Percentiles rank a stretch among this genome's conserved stretches.
Evolutionary conservation across 306 rosid genomes (phyloP).

Genomic region (Begonia loranthoides): DNA sequence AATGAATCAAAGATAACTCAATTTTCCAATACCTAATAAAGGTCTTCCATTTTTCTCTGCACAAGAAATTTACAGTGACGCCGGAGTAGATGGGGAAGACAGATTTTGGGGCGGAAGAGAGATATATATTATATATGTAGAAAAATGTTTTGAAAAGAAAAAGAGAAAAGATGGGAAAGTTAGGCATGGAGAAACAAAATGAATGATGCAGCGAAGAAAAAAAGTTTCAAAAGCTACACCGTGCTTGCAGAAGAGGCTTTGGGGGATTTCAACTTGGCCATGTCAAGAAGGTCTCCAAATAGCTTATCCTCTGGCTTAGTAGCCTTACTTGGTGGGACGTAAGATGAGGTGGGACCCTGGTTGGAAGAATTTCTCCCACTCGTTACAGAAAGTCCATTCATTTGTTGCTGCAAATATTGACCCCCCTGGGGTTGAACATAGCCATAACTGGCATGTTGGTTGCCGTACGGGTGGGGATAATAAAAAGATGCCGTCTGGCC

Average conservation of each 20-base stretch:
- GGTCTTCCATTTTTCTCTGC: too few relatives aligned
- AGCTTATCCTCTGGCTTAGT: constrained; percentile 84
- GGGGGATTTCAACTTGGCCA: constrained; percentile 65
- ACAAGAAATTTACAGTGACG: too few relatives aligned
- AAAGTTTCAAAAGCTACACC: constrained; percentile 31
- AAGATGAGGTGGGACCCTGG: constrained; percentile 53
- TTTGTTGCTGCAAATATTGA: constrained; percentile 57
- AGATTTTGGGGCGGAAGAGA: too few relatives aligned
- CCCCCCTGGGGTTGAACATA: constrained; percentile 58
- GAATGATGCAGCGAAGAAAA: too few relatives aligned
- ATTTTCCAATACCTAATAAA: too few relatives aligned
- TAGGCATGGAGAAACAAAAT: not conserved
- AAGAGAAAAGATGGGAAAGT: not conserved
- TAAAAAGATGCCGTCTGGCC: constrained; percentile 35
- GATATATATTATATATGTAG: too few relatives aligned
- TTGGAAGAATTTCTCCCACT: constrained; percentile 37
- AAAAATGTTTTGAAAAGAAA: too few relatives aligned
- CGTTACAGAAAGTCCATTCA: constrained; percentile 59
- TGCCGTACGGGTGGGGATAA: constrained; percentile 64
- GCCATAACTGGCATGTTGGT: constrained; percentile 52
- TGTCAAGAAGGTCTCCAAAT: constrained; percentile 87
- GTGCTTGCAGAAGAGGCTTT: constrained; percentile 50
- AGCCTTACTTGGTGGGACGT: constrained; percentile 50
- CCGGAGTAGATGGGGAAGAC: too few relatives aligned
- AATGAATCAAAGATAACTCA: too few relatives aligned